Evolutionary conservation across 495 filamentous ascomycete species (phyloP).

Genomic region (Daldinia loculata): DNA sequence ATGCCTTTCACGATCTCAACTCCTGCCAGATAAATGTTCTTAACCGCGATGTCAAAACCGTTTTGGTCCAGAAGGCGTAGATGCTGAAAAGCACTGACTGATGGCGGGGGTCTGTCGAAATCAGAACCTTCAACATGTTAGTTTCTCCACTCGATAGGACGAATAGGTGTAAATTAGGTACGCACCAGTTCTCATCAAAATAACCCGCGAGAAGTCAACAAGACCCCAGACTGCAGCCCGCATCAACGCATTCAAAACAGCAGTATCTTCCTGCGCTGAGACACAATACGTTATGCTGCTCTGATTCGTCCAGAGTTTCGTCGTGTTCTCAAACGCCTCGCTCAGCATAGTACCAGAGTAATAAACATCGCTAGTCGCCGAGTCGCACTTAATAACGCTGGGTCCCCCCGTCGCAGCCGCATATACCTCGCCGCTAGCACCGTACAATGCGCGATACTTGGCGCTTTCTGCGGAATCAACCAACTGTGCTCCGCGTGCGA

Average conservation of each 20-base stretch:
- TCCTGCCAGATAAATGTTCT: neutral
- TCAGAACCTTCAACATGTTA: neutral
- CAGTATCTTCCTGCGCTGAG: constrained; percentile 67
- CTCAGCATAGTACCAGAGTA: constrained; percentile 69
- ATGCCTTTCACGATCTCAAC: neutral
- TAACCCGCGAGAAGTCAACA: neutral
- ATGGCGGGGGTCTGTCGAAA: neutral
- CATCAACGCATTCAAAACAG: neutral
- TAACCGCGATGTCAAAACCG: neutral
- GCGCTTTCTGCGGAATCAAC: neutral
- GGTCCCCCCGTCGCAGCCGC: neutral
- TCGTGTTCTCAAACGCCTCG: constrained; percentile 72
- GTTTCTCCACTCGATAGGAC: neutral
- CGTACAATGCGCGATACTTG: neutral
- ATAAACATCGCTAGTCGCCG: constrained; percentile 76
- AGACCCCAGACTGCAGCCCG: neutral
- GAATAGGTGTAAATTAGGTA: neutral
- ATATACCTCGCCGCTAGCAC: neutral
- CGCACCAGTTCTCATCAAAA: neutral
- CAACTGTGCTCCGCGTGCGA: neutral
- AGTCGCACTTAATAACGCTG: constrained; percentile 55
- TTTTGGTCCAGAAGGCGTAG: neutral
- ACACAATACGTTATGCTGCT: constrained; percentile 74
- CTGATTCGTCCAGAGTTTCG: constrained; percentile 68
- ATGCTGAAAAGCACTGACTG: neutral